Evolutionary conservation across 331 rosid genomes (phyloP), one percentile per base, ranked within the genome.

Genomic region (Malus hybrid): DNA sequence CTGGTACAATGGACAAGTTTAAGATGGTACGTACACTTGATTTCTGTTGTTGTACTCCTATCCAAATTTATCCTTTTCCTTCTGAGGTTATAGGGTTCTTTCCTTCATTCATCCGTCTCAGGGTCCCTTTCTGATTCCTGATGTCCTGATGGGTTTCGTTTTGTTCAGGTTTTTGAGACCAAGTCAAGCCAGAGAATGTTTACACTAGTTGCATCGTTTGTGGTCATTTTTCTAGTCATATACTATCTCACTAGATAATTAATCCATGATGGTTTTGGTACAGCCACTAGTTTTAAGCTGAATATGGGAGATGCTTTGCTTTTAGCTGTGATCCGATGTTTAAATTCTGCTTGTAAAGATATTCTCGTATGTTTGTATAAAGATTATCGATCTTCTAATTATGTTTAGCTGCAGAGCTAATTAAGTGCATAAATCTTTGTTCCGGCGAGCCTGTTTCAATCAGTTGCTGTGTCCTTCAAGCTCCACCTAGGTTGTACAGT

Each of bases 1-100:
- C 98, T 14, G 96, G 97, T 79, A 91, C 97, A n/a, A 91, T 93
- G 97, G 96, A 93, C 84, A 89, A 87, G 75, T 91, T 93, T 76
- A 93, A 93, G 87, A 93, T 70, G 98, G 98, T 93, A 89, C 20
- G 24, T 64, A 16, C n/a, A 27, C 54, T 75, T 29, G 29, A 46
- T 67, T 39, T 66, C 59, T 32, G 14, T 70, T 24, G 31, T 10
- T 68, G 20, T 14, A 24, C 50, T 12, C 70, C 67, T 57, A 56
- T 19, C 29, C 29, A 19, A n/a, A 31, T 9, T 27, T 7, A 9
- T 28, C 22, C 6, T 48, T 50, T 28, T 28, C 36, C 31, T 7
- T 27, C 28, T 14, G 19, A 15, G 18, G 9, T 55, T 34, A 15
- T 0, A 1, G 1, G 18, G 27, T 15, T 54, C 3, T 22, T 65